Conservation (phyloP, 805 yeast genomes). For the Saccharomyces kudriavzevii region DNA sequence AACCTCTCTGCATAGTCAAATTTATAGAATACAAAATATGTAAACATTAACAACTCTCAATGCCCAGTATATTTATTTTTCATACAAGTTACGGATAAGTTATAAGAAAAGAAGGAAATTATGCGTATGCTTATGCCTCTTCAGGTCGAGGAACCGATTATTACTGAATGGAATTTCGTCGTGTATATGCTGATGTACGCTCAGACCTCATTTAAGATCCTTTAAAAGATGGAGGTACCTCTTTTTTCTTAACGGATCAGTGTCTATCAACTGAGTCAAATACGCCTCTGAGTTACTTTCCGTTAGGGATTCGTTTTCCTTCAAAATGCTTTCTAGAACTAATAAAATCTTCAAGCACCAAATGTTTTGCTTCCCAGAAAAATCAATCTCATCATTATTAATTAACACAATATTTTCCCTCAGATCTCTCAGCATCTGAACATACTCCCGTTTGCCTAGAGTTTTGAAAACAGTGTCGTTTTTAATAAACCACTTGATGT, state of each 20-base stretch:
- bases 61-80: background rate
- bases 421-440: constrained; percentile 38
- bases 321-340: constrained; percentile 34
- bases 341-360: constrained; percentile 70
- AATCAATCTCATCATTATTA: constrained; percentile 65
- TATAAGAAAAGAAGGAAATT: background rate
- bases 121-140: background rate
- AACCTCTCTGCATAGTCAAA: constrained; percentile 1
- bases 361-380: constrained; percentile 50
- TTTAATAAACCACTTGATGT: constrained; percentile 67
- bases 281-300: constrained; percentile 17
- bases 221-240: constrained; percentile 42
- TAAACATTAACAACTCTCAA: background rate
- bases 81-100: background rate
- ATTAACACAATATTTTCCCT: constrained; percentile 48
- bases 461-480: constrained; percentile 25
- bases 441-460: constrained; percentile 26
- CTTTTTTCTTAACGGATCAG: constrained; percentile 60
- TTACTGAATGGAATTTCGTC: background rate
- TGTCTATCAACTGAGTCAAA: constrained; percentile 38
- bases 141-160: background rate
- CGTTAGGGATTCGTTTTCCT: constrained; percentile 23
- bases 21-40: constrained; percentile 3
- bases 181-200: background rate
- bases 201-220: background rate